phyloP scores from a whole-genome alignment of 192 early-diverging fungal genomes.

The Backusella sp. region DNA sequence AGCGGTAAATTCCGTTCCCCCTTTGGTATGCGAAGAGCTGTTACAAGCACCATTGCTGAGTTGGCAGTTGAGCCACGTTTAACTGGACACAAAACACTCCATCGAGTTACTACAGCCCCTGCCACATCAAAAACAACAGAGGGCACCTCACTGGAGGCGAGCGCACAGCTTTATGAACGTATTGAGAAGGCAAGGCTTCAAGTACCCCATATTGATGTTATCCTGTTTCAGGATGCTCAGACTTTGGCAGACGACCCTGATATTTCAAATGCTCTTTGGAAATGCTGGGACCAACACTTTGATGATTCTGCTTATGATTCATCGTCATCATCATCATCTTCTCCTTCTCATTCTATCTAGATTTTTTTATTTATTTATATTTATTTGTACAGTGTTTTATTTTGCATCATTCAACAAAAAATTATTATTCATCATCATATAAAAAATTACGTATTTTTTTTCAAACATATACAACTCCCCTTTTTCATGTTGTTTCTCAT shows the following conservation, averaged over 20 bases:
- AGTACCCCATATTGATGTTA: background rate
- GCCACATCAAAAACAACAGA: background rate
- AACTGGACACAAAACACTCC: background rate
- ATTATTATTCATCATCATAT: background rate
- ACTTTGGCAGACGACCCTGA: conserved; percentile 3
- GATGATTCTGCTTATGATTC: background rate
- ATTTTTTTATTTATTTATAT: background rate
- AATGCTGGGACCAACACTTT: background rate
- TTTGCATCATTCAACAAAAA: too few relatives aligned
- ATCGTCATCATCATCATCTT: background rate
- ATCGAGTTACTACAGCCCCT: background rate
- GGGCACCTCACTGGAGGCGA: background rate
- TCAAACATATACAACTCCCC: background rate
- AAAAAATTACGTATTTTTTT: background rate
- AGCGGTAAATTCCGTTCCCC: background rate
- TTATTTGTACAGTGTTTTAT: background rate
- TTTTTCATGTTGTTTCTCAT: too few relatives aligned
- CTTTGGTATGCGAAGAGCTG: background rate
- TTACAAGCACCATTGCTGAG: background rate
- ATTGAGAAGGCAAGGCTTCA: background rate
- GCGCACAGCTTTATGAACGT: background rate
- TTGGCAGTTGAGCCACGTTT: background rate
- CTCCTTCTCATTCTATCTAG: background rate
- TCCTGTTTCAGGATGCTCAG: conserved; percentile 2
- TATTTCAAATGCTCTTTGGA: background rate